phyloP scores from a whole-genome alignment of 2,329 filamentous ascomycete species.

The Pestalotiopsis fici region DNA sequence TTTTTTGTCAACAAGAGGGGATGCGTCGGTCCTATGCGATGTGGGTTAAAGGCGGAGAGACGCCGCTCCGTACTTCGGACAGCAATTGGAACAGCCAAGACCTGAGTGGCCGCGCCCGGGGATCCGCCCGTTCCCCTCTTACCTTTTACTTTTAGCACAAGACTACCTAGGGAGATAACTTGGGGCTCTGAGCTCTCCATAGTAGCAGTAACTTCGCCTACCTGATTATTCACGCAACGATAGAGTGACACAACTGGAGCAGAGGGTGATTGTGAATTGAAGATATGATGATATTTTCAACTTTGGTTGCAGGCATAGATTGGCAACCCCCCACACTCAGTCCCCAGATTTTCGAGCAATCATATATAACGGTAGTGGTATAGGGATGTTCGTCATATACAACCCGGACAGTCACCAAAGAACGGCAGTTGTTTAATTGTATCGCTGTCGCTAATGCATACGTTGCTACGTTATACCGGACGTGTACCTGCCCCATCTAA shows the following conservation, averaged over 20 bases:
- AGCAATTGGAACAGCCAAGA: background rate
- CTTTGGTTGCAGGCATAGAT: too few species aligned
- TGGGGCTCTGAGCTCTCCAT: background rate
- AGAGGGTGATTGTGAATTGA: too few species aligned
- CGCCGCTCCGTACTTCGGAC: slow-evolving; percentile 9
- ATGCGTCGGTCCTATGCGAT: background rate
- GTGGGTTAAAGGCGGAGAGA: background rate
- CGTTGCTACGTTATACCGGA: background rate
- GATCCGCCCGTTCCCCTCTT: background rate
- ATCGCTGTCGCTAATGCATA: background rate
- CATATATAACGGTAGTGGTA: background rate
- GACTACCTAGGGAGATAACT: background rate
- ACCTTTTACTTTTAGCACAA: background rate
- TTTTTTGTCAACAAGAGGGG: background rate
- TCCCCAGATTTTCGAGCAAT: background rate
- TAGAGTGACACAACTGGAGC: too few species aligned
- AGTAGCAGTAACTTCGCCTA: background rate
- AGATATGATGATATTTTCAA: too few species aligned
- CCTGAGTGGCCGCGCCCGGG: background rate
- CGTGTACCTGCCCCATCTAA: background rate
- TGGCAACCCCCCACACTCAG: too few species aligned
- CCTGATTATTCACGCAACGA: too few species aligned
- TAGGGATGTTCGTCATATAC: background rate
- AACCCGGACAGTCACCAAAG: background rate
- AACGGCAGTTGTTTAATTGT: slow-evolving; percentile 4